Evolutionary conservation across 768 basidiomycete genomes (phyloP).

Genomic region (Rhodotorula graminis): DNA sequence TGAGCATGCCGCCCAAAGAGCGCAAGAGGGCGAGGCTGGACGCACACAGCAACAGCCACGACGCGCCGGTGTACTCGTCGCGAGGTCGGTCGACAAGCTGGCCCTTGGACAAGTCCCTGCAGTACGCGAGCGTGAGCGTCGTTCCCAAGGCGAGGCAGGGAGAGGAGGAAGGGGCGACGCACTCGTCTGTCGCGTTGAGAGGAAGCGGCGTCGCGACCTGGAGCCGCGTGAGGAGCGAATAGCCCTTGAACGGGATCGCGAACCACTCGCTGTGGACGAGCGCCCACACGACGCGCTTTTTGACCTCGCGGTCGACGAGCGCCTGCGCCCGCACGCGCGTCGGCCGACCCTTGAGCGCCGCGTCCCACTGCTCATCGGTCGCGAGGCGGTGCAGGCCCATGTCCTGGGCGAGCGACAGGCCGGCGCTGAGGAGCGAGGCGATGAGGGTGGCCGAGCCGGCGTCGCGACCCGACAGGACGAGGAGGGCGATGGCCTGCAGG

Average conservation of each 20-base stretch:
- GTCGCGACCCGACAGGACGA: constrained; percentile 38
- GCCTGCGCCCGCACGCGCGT: constrained; percentile 1
- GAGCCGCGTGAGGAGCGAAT: constrained; percentile 11
- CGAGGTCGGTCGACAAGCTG: constrained; percentile 11
- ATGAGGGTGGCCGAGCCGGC: constrained; percentile 33
- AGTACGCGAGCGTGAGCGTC: too few species aligned
- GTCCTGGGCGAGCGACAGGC: constrained; percentile 37
- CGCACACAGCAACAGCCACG: constrained; percentile 31
- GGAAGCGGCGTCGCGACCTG: constrained; percentile 34
- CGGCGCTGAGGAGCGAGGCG: constrained; percentile 34
- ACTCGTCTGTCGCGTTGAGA: constrained; percentile 33
- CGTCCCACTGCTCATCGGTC: constrained; percentile 24
- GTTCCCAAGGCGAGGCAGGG: background rate
- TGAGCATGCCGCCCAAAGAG: background rate
- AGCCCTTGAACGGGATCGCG: constrained; percentile 29
- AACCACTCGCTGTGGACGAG: constrained; percentile 32
- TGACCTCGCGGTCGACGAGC: constrained; percentile 33
- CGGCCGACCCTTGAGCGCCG: background rate
- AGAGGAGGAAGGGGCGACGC: background rate
- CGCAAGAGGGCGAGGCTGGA: background rate
- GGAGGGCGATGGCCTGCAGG: constrained; percentile 32
- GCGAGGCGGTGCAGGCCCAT: constrained; percentile 26
- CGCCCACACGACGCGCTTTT: constrained; percentile 28
- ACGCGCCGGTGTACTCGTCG: constrained; percentile 19
- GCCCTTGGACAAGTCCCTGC: constrained; percentile 21